Percentiles rank a stretch among this genome's conserved stretches.
phyloP scores from a whole-genome alignment of 2,329 filamentous ascomycete species.

The Cercospora citrullina region DNA sequence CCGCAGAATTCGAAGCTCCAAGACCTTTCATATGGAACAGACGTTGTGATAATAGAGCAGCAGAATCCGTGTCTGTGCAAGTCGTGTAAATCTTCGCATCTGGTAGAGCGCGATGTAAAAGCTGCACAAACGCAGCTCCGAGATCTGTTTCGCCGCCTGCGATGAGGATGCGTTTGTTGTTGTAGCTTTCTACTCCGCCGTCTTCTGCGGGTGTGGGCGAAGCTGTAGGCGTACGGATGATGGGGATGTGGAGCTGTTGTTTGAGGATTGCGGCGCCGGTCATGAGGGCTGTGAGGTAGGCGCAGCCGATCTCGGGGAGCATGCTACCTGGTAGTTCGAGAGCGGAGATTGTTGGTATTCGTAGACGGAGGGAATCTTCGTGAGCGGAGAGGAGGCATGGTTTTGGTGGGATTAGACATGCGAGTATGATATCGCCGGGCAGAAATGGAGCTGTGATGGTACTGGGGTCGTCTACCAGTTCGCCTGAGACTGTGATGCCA shows the following conservation, averaged over 20 bases:
- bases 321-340: conserved; percentile 17
- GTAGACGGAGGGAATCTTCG: conserved; percentile 7
- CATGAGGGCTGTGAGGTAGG: conserved; percentile 15
- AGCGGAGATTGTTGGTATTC: conserved; percentile 17
- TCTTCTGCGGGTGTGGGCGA: conserved; percentile 14
- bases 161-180: conserved; percentile 15
- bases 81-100: conserved; percentile 6
- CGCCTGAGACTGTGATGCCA: conserved; percentile 16
- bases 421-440: conserved; percentile 16
- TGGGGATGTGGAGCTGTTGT: conserved; percentile 17
- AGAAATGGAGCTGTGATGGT: conserved; percentile 18
- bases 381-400: conserved; percentile 15
- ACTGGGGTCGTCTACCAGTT: conserved; percentile 15
- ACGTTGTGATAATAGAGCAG: not conserved
- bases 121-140: conserved; percentile 13
- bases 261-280: conserved; percentile 16
- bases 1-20: conserved; percentile 9
- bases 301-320: conserved; percentile 12
- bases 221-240: conserved; percentile 13
- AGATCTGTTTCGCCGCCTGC: conserved; percentile 15
- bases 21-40: conserved; percentile 7
- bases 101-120: conserved; percentile 16
- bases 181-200: conserved; percentile 15
- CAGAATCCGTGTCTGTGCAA: not conserved
- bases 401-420: conserved; percentile 14